Percentiles rank a stretch among this genome's conserved stretches.
phyloP scores from a whole-genome alignment of 352 stramenopile genomes.

The Phytophthora colocasiae region DNA sequence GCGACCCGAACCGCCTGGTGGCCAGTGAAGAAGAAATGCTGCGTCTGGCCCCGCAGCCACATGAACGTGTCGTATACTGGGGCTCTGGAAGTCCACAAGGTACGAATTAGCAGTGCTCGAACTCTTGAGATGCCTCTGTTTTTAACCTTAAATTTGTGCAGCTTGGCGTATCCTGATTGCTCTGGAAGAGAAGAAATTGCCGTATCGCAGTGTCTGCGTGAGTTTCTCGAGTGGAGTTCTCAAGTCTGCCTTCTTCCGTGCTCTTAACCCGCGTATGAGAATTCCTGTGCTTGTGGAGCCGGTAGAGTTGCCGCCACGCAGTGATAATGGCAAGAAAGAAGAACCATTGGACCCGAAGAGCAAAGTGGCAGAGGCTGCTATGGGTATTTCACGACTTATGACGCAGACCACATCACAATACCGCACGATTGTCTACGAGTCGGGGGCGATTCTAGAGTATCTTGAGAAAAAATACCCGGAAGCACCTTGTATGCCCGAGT shows the following conservation, averaged over 20 bases:
- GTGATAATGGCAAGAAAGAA: slow-evolving; percentile 1
- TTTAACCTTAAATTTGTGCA: slow-evolving; percentile 19
- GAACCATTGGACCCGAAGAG: slow-evolving; percentile 13
- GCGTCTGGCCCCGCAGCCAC: slow-evolving; percentile 54
- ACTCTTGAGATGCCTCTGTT: slow-evolving; percentile 3
- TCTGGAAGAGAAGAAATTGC: slow-evolving; percentile 78
- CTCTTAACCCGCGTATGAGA: slow-evolving; percentile 83
- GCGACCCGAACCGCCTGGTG: slow-evolving; percentile 38
- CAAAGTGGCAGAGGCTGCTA: slow-evolving; percentile 40
- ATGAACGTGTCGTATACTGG: slow-evolving; percentile 87
- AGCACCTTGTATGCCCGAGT: slow-evolving; percentile 55
- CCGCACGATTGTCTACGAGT: slow-evolving; percentile 80
- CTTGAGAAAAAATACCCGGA: slow-evolving; percentile 72
- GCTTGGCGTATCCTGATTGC: slow-evolving; percentile 86
- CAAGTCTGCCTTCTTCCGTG: slow-evolving; percentile 79
- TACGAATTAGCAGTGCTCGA: slow-evolving; percentile 20
- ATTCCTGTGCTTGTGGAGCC: slow-evolving; percentile 85
- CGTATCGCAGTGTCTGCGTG: slow-evolving; percentile 83
- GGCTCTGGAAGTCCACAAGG: slow-evolving; percentile 85
- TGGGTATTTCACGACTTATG: slow-evolving; percentile 46
- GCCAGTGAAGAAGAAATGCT: slow-evolving; percentile 67
- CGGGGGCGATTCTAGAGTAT: slow-evolving; percentile 80
- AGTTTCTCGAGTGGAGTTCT: slow-evolving; percentile 87
- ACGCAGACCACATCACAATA: slow-evolving; percentile 40
- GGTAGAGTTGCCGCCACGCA: slow-evolving; percentile 26